phyloP scores from a whole-genome alignment of 2,329 filamentous ascomycete genomes.

The Emericellopsis atlantica region DNA sequence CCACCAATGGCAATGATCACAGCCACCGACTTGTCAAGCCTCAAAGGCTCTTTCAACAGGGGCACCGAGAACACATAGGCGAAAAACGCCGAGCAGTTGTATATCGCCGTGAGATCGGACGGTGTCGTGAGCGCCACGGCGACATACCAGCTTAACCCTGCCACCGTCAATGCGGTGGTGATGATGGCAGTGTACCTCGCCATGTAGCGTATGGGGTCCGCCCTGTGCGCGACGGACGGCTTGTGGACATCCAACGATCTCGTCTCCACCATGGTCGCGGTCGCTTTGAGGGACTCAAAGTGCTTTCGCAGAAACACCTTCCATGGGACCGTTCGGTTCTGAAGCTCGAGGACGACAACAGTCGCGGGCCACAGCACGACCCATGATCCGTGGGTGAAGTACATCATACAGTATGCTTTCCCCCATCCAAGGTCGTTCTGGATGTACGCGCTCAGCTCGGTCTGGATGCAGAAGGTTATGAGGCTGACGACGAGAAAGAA shows the following conservation, averaged over 20 bases:
- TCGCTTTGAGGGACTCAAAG: conserved; percentile 34
- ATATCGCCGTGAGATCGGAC: conserved; percentile 91
- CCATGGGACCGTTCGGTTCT: conserved; percentile 72
- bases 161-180: conserved; percentile 76
- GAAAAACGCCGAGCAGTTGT: conserved; percentile 98
- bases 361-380: conserved; percentile 76
- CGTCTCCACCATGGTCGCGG: conserved; percentile 72
- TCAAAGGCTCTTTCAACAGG: conserved; percentile 71
- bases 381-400: conserved; percentile 94
- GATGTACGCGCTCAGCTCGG: conserved; percentile 89
- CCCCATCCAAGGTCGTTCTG: conserved; percentile 88
- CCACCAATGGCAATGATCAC: conserved; percentile 80
- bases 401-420: conserved; percentile 99
- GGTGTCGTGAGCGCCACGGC: conserved; percentile 89
- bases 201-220: conserved; percentile 53
- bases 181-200: conserved; percentile 67
- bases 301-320: conserved; percentile 67
- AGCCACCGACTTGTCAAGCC: conserved; percentile 73
- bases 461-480: conserved; percentile 84
- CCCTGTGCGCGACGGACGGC: conserved; percentile 18
- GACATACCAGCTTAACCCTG: conserved; percentile 89
- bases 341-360: conserved; percentile 65
- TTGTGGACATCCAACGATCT: conserved; percentile 57
- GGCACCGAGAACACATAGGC: conserved; percentile 95
- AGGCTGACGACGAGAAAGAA: conserved; percentile 76